Conservation (phyloP, 495 filamentous ascomycete genomes). For the Neurospora sp. region DNA sequence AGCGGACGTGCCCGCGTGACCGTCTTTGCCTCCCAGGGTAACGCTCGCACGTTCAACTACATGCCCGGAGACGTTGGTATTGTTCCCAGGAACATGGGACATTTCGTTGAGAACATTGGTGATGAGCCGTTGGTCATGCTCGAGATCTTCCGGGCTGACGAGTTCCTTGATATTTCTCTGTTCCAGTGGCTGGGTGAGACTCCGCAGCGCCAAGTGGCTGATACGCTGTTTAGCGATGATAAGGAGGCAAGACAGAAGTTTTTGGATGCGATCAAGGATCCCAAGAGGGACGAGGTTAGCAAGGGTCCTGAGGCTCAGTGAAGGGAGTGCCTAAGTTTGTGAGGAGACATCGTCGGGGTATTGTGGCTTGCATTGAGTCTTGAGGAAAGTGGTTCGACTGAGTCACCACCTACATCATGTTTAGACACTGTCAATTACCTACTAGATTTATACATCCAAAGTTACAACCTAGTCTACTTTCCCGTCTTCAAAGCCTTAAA, state of each 20-base stretch:
- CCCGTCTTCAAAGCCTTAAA: conserved; percentile 43
- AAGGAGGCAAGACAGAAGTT: conserved; percentile 45
- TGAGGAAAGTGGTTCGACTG: no score
- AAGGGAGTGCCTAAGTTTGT: neutral
- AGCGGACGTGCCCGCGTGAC: conserved; percentile 41
- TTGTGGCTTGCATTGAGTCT: no score
- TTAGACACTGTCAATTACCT: neutral
- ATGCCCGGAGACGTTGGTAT: conserved; percentile 49
- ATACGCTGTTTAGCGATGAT: conserved; percentile 49
- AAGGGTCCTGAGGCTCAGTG: conserved; percentile 3
- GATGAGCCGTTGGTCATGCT: conserved; percentile 51
- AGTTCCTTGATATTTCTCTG: conserved; percentile 52
- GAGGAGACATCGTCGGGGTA: no score
- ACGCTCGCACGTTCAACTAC: conserved; percentile 38
- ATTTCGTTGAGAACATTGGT: conserved; percentile 53
- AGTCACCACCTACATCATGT: neutral
- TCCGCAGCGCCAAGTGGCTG: conserved; percentile 48
- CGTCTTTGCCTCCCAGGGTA: conserved; percentile 39
- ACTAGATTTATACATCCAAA: neutral
- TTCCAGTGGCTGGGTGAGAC: conserved; percentile 64
- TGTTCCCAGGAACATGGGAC: conserved; percentile 50
- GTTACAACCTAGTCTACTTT: neutral
- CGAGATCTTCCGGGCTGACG: conserved; percentile 48
- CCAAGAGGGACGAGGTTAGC: conserved; percentile 37
- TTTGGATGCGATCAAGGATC: conserved; percentile 42